Evolutionary conservation across 2,329 filamentous ascomycete species (phyloP).

Genomic region (Colletotrichum costaricense): DNA sequence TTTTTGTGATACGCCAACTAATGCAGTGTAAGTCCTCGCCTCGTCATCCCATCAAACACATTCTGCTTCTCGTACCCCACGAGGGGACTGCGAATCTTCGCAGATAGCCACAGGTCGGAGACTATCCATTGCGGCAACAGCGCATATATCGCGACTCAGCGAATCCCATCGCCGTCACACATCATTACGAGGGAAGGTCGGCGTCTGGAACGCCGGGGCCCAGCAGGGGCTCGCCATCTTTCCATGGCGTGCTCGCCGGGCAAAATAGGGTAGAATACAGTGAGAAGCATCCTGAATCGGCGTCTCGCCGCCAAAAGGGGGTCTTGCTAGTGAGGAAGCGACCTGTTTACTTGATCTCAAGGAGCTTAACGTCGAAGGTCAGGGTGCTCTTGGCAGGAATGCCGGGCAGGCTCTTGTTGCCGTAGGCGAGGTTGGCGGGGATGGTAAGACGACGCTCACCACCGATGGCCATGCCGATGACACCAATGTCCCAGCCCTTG

Average conservation of each 20-base stretch:
- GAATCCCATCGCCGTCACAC: conserved; percentile 27
- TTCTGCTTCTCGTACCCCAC: conserved; percentile 50
- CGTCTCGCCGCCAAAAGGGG: conserved; percentile 23
- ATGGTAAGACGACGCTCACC: conserved; percentile 94
- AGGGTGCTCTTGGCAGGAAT: conserved; percentile 94
- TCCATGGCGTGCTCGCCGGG: conserved; percentile 12
- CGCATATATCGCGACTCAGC: conserved; percentile 43
- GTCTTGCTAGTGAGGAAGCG: not conserved
- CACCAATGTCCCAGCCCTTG: conserved; percentile 97
- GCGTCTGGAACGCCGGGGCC: conserved; percentile 22
- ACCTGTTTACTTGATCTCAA: conserved; percentile 79
- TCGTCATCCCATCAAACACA: conserved; percentile 60
- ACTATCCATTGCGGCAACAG: conserved; percentile 54
- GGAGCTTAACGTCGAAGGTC: conserved; percentile 90
- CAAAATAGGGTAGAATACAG: conserved; percentile 33
- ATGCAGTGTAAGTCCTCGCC: conserved; percentile 62
- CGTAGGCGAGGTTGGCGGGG: conserved; percentile 88
- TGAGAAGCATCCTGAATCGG: conserved; percentile 15
- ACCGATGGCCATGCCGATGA: conserved; percentile 91
- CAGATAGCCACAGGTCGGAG: conserved; percentile 60
- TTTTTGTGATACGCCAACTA: conserved; percentile 59
- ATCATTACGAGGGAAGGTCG: conserved; percentile 36
- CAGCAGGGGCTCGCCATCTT: conserved; percentile 19
- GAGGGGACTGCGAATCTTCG: conserved; percentile 49
- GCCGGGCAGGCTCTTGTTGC: conserved; percentile 82